phyloP scores from a whole-genome alignment of 495 filamentous ascomycete genomes.

The Penicillium waksmanii region DNA sequence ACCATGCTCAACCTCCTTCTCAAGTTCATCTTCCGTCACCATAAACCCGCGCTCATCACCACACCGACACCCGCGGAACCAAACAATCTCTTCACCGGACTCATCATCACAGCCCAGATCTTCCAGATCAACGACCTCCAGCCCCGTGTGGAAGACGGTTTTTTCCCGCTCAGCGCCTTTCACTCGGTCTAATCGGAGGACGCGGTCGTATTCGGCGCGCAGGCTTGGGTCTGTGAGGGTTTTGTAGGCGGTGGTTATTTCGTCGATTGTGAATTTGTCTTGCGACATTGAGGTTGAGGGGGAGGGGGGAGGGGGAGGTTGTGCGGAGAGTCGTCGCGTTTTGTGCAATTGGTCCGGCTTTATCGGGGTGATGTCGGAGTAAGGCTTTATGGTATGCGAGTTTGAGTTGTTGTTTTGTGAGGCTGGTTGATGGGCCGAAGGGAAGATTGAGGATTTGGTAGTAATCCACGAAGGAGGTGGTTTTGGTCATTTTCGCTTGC shows the following conservation, averaged over 20 bases:
- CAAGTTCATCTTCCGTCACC: constrained; percentile 71
- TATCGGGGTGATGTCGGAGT: constrained; percentile 82
- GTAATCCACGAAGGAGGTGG: constrained; percentile 35
- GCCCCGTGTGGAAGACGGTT: constrained; percentile 62
- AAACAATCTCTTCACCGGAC: constrained; percentile 35
- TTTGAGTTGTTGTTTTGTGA: constrained; percentile 61
- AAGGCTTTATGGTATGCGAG: constrained; percentile 78
- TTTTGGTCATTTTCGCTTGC: constrained; percentile 26
- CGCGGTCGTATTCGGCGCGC: constrained; percentile 68
- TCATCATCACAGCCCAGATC: constrained; percentile 67
- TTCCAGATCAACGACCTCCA: constrained; percentile 84
- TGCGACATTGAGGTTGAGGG: not conserved
- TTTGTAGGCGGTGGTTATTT: constrained; percentile 77
- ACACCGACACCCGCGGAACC: constrained; percentile 78
- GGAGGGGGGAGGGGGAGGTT: not conserved
- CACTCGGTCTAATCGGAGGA: constrained; percentile 44
- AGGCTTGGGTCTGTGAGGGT: constrained; percentile 62
- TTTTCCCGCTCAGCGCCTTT: constrained; percentile 32
- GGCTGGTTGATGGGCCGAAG: constrained; percentile 23
- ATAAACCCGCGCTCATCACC: constrained; percentile 75
- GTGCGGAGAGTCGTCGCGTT: constrained; percentile 5
- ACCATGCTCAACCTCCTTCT: constrained; percentile 61
- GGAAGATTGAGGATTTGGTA: constrained; percentile 60
- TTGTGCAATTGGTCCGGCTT: constrained; percentile 40
- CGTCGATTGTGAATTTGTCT: constrained; percentile 63